Conservation (phyloP, 208 protist species). For the Trypanosoma boissoni region DNA sequence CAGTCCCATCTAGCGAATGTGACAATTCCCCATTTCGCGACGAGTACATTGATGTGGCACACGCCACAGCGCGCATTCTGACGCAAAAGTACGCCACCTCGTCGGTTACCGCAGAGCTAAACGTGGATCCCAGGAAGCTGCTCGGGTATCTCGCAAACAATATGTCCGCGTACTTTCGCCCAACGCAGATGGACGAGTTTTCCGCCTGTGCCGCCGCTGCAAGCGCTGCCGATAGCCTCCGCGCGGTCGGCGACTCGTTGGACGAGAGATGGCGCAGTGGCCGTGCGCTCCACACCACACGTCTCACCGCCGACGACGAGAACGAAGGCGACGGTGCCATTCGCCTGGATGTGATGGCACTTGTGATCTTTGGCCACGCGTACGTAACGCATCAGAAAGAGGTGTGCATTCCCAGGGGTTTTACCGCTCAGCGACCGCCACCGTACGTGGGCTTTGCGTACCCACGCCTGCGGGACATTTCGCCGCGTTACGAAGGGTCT, state of each 20-base stretch:
- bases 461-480: slow-evolving; percentile 54
- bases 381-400: slow-evolving; percentile 47
- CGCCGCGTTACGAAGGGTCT: slow-evolving; percentile 1
- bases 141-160: slow-evolving; percentile 79
- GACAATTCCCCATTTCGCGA: slow-evolving; percentile 45
- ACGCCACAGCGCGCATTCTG: slow-evolving; percentile 74
- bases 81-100: slow-evolving; percentile 71
- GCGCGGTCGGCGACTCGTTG: slow-evolving; percentile 27
- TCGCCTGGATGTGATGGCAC: slow-evolving; percentile 46
- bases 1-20: too few relatives aligned
- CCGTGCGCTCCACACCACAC: slow-evolving; percentile 14
- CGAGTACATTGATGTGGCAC: slow-evolving; percentile 71
- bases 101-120: slow-evolving; percentile 46
- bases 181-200: slow-evolving; percentile 49
- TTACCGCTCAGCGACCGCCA: slow-evolving; percentile 61
- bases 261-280: slow-evolving; percentile 10
- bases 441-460: slow-evolving; percentile 57
- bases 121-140: slow-evolving; percentile 58
- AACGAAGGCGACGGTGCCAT: slow-evolving; percentile 24
- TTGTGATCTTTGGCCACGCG: slow-evolving; percentile 36
- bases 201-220: slow-evolving; percentile 44
- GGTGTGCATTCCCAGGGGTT: slow-evolving; percentile 47
- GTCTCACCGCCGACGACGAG: slow-evolving; percentile 44
- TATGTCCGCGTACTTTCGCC: slow-evolving; percentile 56
- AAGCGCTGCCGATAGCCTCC: slow-evolving; percentile 52